Conservation (phyloP, 805 yeast species). For the Yamadazyma phyllophila region DNA sequence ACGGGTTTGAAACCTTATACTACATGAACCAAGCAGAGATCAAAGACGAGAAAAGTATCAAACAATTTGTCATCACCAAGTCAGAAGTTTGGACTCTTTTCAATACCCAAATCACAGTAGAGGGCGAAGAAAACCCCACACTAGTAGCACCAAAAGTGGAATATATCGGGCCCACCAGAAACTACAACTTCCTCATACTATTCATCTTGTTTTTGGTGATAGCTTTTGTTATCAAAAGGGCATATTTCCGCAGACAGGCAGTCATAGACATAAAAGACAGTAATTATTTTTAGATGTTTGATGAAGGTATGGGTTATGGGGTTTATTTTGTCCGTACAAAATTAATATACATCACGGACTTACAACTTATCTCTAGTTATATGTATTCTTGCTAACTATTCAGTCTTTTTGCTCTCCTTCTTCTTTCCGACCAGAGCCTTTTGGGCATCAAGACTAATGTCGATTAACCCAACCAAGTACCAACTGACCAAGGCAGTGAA, state of each 20-base stretch:
- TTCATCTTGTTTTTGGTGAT: slow-evolving; percentile 9
- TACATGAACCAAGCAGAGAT: slow-evolving; percentile 13
- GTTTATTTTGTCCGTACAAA: no score
- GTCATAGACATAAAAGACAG: slow-evolving; percentile 25
- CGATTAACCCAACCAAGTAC: slow-evolving; percentile 41
- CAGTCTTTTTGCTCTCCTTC: background rate
- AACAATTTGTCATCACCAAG: slow-evolving; percentile 17
- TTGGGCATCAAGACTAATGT: slow-evolving; percentile 16
- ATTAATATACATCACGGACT: no score
- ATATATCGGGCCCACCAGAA: slow-evolving; percentile 10
- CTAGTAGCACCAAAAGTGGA: slow-evolving; percentile 10
- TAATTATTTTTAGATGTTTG: slow-evolving; percentile 15
- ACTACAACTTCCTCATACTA: slow-evolving; percentile 9
- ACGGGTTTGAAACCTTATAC: slow-evolving; percentile 83
- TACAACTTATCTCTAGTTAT: no score
- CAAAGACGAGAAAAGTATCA: slow-evolving; percentile 18
- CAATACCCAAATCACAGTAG: slow-evolving; percentile 5
- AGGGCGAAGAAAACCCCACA: background rate
- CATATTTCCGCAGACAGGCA: slow-evolving; percentile 21
- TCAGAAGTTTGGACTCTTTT: slow-evolving; percentile 11
- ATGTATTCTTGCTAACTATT: background rate
- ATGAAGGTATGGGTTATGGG: background rate
- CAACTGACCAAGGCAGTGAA: slow-evolving; percentile 58
- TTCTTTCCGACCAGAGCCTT: background rate
- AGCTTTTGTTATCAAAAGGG: slow-evolving; percentile 12